Evolutionary conservation across 345 rosid species (phyloP).

Genomic region (Trapa bicornis): DNA sequence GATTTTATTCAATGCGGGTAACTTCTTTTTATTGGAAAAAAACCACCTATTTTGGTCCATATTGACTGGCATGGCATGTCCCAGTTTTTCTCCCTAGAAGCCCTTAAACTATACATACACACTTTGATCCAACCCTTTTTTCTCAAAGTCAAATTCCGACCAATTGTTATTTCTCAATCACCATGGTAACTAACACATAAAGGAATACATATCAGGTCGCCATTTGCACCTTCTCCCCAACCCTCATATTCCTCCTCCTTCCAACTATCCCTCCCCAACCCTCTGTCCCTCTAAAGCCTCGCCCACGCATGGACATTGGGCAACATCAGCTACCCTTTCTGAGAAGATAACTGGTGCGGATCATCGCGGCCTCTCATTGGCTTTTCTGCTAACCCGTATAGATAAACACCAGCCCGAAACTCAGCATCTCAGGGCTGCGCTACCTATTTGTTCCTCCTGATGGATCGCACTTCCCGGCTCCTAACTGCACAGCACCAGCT

Average conservation of each 20-base stretch:
- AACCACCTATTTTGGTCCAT: no score
- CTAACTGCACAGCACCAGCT: constrained; percentile 10
- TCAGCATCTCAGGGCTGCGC: constrained; percentile 14
- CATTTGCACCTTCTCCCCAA: not conserved
- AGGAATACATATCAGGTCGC: not conserved
- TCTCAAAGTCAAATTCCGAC: constrained; percentile 3
- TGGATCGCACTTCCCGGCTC: not conserved
- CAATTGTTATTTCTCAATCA: not conserved
- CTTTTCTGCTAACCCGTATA: constrained; percentile 14
- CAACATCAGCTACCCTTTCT: constrained; percentile 22
- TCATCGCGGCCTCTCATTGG: constrained; percentile 14
- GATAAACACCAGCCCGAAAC: constrained; percentile 3
- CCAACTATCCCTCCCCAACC: not conserved
- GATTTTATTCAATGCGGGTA: no score
- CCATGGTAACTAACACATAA: not conserved
- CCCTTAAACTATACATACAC: not conserved
- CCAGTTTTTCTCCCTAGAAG: no score
- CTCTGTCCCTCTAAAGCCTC: no score
- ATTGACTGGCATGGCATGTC: no score
- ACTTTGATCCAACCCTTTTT: not conserved
- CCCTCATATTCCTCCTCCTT: not conserved
- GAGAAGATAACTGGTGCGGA: constrained; percentile 11
- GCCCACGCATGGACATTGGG: not conserved
- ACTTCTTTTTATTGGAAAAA: no score
- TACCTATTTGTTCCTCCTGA: constrained; percentile 16